Conservation (phyloP, 129 eudicot species). For the Flaveria bidentis region DNA sequence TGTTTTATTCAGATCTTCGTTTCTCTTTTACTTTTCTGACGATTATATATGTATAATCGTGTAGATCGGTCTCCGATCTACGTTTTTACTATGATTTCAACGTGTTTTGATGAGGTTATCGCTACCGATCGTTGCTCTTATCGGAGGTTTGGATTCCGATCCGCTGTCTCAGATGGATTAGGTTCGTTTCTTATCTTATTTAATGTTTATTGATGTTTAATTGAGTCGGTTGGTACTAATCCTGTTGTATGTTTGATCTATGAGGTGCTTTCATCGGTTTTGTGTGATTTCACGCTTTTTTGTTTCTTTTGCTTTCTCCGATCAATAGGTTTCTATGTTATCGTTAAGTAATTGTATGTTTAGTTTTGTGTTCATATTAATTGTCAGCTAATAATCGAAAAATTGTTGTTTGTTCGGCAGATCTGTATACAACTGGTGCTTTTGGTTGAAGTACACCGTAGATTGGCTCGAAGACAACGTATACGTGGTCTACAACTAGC, state of each 20-base stretch:
- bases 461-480: not conserved
- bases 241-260: too few relatives aligned
- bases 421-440: not conserved
- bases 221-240: too few relatives aligned
- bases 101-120: not conserved
- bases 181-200: constrained; percentile 10
- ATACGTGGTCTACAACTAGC: not conserved
- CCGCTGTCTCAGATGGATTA: constrained; percentile 5
- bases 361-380: too few relatives aligned
- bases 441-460: not conserved
- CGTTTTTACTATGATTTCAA: constrained; percentile 36
- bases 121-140: not conserved
- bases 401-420: not conserved
- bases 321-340: not conserved
- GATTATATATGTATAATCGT: not conserved
- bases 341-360: too few relatives aligned
- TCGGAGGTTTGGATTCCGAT: not conserved
- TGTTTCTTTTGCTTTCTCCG: not conserved
- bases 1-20: constrained; percentile 18
- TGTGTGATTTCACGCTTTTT: not conserved
- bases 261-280: not conserved
- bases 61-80: constrained; percentile 55
- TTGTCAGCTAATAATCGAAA: too few relatives aligned
- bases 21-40: not conserved
- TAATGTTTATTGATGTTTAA: too few relatives aligned